Evolutionary conservation across 73 alveolate genomes (phyloP), one percentile per base, ranked within the genome.

Genomic region (Paramecium biaurelia): DNA sequence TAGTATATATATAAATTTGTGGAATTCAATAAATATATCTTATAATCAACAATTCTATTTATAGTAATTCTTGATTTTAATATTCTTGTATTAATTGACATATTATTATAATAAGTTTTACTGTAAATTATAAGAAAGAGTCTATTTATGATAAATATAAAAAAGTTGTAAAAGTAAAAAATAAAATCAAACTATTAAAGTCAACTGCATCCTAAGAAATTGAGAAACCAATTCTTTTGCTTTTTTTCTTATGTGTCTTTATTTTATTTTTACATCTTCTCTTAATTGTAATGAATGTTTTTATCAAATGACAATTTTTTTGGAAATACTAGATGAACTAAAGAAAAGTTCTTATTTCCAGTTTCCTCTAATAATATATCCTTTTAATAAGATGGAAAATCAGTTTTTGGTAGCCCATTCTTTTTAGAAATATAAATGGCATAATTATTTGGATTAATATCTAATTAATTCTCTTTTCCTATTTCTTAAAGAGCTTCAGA

Each of bases 381-480:
- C 15, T 6, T 8, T 21, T 79, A 24, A 79, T 10, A 79, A 0
- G 90, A 47, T 79, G 90, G 90, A 15, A 79, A 79, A 45, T 79
- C 90, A 9, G 15, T 20, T 34, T 43, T 23, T 5, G 90, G 90
- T 11, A 23, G 32, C 9, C 90, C 90, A 79, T 79, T 79, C 56
- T 79, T 79, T 63, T 79, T 79, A 21, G 90, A 26, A 41, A 79
- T 34, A 11, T 43, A 79, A 12, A 45, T 63, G 18, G 47, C 90
- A 79, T 79, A 79, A 79, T 79, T 79, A 21, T 41, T 10, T 42
- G 70, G 57, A 23, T 79, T 79, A 10, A 14, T 8, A 23, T 79
- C 90, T 9, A 79, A 9, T 21, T 1, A 67, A 23, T 38, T 53
- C 18, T 35, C 86, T 35, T 30, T 38, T n/a, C 56, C 18, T 6